Percentiles rank a stretch among this genome's conserved stretches.
Conservation (phyloP, 306 rosid genomes). For the Mimosa bimucronata region DNA sequence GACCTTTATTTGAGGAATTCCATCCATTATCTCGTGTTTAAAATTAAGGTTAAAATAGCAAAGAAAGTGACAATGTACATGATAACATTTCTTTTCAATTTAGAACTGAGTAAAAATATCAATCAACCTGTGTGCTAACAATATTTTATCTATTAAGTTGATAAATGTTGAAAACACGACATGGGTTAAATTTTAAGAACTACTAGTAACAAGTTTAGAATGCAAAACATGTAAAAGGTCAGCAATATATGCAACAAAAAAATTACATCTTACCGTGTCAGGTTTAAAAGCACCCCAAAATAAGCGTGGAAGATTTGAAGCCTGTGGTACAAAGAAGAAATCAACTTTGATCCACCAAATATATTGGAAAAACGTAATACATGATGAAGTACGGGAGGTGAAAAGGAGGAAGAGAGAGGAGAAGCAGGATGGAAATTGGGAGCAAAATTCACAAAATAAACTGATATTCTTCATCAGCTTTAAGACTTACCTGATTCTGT, state of each 20-base stretch:
- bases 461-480: not conserved
- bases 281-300: conserved; percentile 88
- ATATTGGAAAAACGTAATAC: conserved; percentile 6
- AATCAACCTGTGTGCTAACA: not conserved
- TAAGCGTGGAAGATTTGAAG: conserved; percentile 85
- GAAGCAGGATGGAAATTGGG: not conserved
- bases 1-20: not conserved
- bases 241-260: conserved; percentile 2
- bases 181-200: not conserved
- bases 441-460: not conserved
- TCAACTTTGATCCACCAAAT: not conserved
- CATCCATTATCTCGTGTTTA: not conserved
- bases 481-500: conserved; percentile 73
- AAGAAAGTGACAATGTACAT: not conserved
- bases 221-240: not conserved
- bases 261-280: conserved; percentile 55
- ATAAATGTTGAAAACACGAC: not conserved
- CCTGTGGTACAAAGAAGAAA: conserved; percentile 50
- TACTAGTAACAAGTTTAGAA: not conserved
- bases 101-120: not conserved
- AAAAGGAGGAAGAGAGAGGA: not conserved
- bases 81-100: not conserved
- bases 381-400: not conserved
- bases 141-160: not conserved
- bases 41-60: not conserved